Conservation (phyloP, 2,329 filamentous ascomycete species). For the Colletotrichum tropicale region DNA sequence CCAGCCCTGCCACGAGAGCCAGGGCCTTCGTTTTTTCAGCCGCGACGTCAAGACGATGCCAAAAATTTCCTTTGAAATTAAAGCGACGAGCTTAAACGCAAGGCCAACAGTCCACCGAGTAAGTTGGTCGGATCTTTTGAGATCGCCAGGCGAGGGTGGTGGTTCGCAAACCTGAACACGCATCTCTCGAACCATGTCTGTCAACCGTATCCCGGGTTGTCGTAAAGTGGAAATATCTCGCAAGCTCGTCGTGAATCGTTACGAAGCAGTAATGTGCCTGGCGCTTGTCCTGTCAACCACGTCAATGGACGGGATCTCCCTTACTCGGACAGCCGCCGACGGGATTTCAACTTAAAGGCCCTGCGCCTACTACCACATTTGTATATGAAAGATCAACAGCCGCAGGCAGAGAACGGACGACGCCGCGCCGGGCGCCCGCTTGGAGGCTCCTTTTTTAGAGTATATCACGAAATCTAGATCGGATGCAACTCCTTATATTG, state of each 20-base stretch:
- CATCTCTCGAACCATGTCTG: background rate
- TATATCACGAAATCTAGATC: background rate
- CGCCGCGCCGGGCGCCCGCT: background rate
- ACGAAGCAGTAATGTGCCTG: background rate
- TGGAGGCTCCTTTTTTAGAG: background rate
- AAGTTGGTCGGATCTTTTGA: background rate
- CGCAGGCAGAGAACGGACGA: background rate
- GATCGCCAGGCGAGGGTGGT: background rate
- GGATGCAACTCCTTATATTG: background rate
- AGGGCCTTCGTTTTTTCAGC: background rate
- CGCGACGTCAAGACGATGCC: background rate
- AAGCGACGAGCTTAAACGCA: background rate
- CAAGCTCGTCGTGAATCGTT: background rate
- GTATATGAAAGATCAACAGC: background rate
- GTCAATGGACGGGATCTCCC: background rate
- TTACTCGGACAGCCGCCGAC: slow-evolving; percentile 1
- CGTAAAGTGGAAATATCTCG: background rate
- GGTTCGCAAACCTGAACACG: background rate
- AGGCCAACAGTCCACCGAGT: background rate
- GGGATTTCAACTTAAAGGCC: background rate
- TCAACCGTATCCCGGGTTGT: background rate
- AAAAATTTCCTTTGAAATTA: background rate
- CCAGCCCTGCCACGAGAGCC: slow-evolving; percentile 1
- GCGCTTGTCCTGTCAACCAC: background rate
- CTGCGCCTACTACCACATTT: background rate